Evolutionary conservation across 257 asterid genomes (phyloP).

Genomic region (Primulina huaijiensis): DNA sequence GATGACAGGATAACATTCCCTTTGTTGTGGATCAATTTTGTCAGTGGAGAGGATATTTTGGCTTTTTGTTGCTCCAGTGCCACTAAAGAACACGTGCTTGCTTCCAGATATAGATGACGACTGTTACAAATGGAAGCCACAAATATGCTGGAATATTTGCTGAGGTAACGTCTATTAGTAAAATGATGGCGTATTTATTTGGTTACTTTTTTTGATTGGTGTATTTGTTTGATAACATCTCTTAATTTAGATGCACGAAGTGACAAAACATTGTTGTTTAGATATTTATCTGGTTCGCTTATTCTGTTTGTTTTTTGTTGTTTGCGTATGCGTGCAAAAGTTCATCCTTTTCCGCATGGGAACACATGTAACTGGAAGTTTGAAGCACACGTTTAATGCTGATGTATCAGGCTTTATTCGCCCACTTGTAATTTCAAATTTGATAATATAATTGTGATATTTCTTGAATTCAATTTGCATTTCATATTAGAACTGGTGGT

Average conservation of each 20-base stretch:
- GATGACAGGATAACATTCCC: conserved; percentile 70
- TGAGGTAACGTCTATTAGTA: conserved; percentile 55
- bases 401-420: background rate
- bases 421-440: background rate
- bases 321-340: background rate
- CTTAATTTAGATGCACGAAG: background rate
- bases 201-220: background rate
- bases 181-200: background rate
- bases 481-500: background rate
- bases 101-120: conserved; percentile 61
- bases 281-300: background rate
- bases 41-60: conserved; percentile 96
- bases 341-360: background rate
- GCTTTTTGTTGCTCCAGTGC: conserved; percentile 87
- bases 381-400: background rate
- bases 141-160: conserved; percentile 47
- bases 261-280: background rate
- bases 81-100: conserved; percentile 47
- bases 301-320: background rate
- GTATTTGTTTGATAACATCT: background rate
- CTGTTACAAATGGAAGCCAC: conserved; percentile 44
- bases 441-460: background rate
- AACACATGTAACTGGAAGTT: background rate
- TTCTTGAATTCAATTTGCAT: background rate
- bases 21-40: conserved; percentile 85